phyloP scores from a whole-genome alignment of 192 early-diverging fungal species.

The Fimicolochytrium jonesii region DNA sequence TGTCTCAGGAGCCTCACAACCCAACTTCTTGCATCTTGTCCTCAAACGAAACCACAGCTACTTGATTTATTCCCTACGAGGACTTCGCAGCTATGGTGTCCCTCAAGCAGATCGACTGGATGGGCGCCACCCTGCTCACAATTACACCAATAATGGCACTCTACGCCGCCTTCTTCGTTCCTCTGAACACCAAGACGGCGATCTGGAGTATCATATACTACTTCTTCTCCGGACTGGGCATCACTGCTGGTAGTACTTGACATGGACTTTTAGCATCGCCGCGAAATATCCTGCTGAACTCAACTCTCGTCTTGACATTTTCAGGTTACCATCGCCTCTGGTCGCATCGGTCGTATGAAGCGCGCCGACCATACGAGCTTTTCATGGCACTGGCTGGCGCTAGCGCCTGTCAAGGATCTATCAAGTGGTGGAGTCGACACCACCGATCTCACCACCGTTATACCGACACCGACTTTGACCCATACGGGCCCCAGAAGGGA shows the following conservation, averaged over 20 bases:
- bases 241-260: conserved; percentile 62
- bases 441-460: conserved; percentile 50
- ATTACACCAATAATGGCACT: conserved; percentile 71
- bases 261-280: not conserved
- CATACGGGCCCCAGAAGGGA: conserved; percentile 47
- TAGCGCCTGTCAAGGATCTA: conserved; percentile 45
- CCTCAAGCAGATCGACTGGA: conserved; percentile 36
- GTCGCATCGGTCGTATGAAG: conserved; percentile 50
- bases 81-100: conserved; percentile 9
- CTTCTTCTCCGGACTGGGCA: conserved; percentile 71
- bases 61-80: too few relatives aligned
- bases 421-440: conserved; percentile 50
- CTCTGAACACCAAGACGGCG: conserved; percentile 63
- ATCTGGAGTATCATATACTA: conserved; percentile 71
- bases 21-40: too few relatives aligned
- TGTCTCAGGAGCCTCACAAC: too few relatives aligned
- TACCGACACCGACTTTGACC: conserved; percentile 53
- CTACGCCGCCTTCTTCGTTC: conserved; percentile 72
- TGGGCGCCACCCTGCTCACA: conserved; percentile 28
- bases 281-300: not conserved
- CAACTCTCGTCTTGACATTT: not conserved
- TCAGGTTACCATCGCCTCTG: conserved; percentile 54
- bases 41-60: too few relatives aligned
- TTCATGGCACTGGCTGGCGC: conserved; percentile 37
- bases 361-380: conserved; percentile 29